Evolutionary conservation across 495 filamentous ascomycete genomes (phyloP), one percentile per base, ranked within the genome.

Genomic region (Aspergillus ellipticus): DNA sequence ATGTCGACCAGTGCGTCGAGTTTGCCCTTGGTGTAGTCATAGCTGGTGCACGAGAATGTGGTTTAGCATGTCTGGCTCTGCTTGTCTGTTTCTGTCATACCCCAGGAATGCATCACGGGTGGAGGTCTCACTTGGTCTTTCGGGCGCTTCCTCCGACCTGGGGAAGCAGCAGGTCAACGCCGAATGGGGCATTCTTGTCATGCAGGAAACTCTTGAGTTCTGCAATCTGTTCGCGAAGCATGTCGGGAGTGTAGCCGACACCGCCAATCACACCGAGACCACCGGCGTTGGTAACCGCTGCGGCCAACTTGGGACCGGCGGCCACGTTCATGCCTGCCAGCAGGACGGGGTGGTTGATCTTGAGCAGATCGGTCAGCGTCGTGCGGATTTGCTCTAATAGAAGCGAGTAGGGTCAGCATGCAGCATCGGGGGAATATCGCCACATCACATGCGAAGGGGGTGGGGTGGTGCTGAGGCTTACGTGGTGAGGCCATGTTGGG

Each of bases 1-100:
- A 96, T 92, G 70, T 90, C 86, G 70, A 96, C 76, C 42, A 98
- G 83, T 66, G 95, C 86, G 72, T 90, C 79, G 49, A 98, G 88
- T 79, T 97, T 97, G 68, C 94, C 94, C 79, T 98, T 96, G 66
- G 94, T 98, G 81, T 98, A 98, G 76, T 98, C 94, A 75, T 98
- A 96, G 83, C 94, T 97, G 66, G 31, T 39, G 39, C 26, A 51
- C 6, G 58, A 49, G 29, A 58, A 33, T 33, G 54, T 42, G 42
- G 24, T 54, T 73, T 67, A 65, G 68, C 43, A 43, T 35, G 24
- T 20, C 8, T n/a, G 19, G 19, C 35, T 49, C 42, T n/a, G 42
- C n/a, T n/a, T n/a, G n/a, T n/a, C n/a, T n/a, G n/a, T n/a, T n/a
- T n/a, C 3, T n/a, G 45, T 48, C 22, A 48, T 17, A 29, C 45